Percentiles rank a stretch among this genome's conserved stretches.
Conservation (phyloP, 345 rosid species). For the sweet orange (Citrus sinensis) region DVS_A1.0 CM039168.1:4865001-4865500, state of each 20-base stretch:
- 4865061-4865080: slow-evolving; percentile 87
- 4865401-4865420: slow-evolving; percentile 91
- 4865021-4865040: slow-evolving; percentile 80
- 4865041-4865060: slow-evolving; percentile 90
- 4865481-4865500: slow-evolving; percentile 16
- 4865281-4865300: slow-evolving; percentile 65
- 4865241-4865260: slow-evolving; percentile 17
- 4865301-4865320: slow-evolving; percentile 95
- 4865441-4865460: not conserved
- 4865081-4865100: slow-evolving; percentile 54
- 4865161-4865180: slow-evolving; percentile 79
- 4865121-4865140: slow-evolving; percentile 77
- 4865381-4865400: slow-evolving; percentile 96
- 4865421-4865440: slow-evolving; percentile 43
- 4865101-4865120: slow-evolving; percentile 79
- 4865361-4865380: slow-evolving; percentile 86
- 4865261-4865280: not conserved
- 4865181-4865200: slow-evolving; percentile 1
- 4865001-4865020: slow-evolving; percentile 84
- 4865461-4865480: not conserved
- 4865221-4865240: not conserved
- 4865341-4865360: slow-evolving; percentile 89
- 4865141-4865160: slow-evolving; percentile 77
- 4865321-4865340: slow-evolving; percentile 96
- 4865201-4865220: not conserved